These are phyloP conservation scores for Lipomyces spencermartinsiae DNA, from an alignment of 805 yeast genomes.

Conservation along the genomic window DNA sequence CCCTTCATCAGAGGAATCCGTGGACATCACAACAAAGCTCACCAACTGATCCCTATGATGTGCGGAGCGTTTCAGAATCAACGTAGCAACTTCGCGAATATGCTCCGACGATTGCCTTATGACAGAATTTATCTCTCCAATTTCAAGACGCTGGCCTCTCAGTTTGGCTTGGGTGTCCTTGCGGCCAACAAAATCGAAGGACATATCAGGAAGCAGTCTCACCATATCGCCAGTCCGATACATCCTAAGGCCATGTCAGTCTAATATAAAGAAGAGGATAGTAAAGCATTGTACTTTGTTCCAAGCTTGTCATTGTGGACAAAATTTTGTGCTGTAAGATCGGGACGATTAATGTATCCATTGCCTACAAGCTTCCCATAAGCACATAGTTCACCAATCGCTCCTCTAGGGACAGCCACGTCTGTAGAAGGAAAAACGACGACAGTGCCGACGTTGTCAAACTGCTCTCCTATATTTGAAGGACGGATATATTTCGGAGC, in stretches of 20 bases:
- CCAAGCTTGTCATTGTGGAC: slow-evolving; percentile 11
- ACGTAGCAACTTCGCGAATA: slow-evolving; percentile 26
- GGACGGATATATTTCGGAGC: slow-evolving; percentile 38
- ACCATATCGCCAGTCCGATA: slow-evolving; percentile 44
- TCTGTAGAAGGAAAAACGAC: slow-evolving; percentile 31
- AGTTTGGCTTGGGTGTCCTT: slow-evolving; percentile 44
- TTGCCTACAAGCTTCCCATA: slow-evolving; percentile 44
- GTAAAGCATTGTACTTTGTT: slow-evolving; percentile 16
- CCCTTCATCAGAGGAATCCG: background rate
- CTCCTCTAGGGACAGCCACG: slow-evolving; percentile 39
- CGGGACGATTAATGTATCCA: slow-evolving; percentile 42
- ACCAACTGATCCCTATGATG: slow-evolving; percentile 37
- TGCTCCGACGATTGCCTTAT: slow-evolving; percentile 24
- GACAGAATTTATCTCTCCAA: slow-evolving; percentile 43
- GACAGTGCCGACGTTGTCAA: slow-evolving; percentile 39
- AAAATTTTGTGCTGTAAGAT: slow-evolving; percentile 38
- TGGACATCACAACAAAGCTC: slow-evolving; percentile 26
- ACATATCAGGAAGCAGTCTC: slow-evolving; percentile 37
- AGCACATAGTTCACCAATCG: slow-evolving; percentile 44
- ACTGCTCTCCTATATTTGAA: slow-evolving; percentile 41
- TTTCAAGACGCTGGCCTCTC: slow-evolving; percentile 46
- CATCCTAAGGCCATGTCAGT: slow-evolving; percentile 10
- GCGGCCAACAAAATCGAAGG: slow-evolving; percentile 44
- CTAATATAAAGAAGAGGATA: background rate
- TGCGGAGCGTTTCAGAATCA: slow-evolving; percentile 28